Evolutionary conservation across 2,329 filamentous ascomycete genomes (phyloP), one percentile per base, ranked within the genome.

Genomic region (Ascosphaera aggregata): DNA sequence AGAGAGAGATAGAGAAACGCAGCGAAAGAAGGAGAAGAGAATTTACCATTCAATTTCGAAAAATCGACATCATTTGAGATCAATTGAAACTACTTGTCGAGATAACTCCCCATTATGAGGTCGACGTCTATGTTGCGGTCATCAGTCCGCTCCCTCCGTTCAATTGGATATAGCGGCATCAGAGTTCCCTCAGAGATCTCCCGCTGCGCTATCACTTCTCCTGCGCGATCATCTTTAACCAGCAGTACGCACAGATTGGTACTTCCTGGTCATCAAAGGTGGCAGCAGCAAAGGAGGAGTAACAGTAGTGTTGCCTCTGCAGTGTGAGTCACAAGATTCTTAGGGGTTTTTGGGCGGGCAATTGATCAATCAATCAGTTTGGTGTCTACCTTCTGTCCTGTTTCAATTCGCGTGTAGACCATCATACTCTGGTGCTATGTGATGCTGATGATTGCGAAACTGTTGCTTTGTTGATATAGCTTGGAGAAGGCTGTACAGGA

Each of bases 401-500:
- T 13, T 13, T 7, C 13, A 7, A 27, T 13, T 13, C 22, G 22
- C 7, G 13, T 7, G 7, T 27, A 27, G 22, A n/a, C 18, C 2
- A 18, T 18, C 4, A 3, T 37, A 18, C 37, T 20, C 22, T 3
- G 20, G 4, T 37, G 11, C 40, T 30, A 38, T 32, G 37, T 19
- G 34, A 42, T 37, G 35, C 22, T 27, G 13, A 17, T 20, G 39
- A 15, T 24, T 39, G 15, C 5, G 9, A 40, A 41, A 35, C 37
- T 47, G 41, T 27, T 27, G 22, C 22, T 27, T 47, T 16, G 24
- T 37, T n/a, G 31, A 36, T 41, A n/a, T 48, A 66, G 64, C 41
- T 57, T 66, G 38, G 69, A 73, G 50, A 61, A 71, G 47, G 71
- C 71, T 13, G 60, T 64, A 34, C 61, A 64, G 38, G 64, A 71